phyloP scores from a whole-genome alignment of 495 filamentous ascomycete genomes.

The Pseudomonodictys pantanalensis region DNA sequence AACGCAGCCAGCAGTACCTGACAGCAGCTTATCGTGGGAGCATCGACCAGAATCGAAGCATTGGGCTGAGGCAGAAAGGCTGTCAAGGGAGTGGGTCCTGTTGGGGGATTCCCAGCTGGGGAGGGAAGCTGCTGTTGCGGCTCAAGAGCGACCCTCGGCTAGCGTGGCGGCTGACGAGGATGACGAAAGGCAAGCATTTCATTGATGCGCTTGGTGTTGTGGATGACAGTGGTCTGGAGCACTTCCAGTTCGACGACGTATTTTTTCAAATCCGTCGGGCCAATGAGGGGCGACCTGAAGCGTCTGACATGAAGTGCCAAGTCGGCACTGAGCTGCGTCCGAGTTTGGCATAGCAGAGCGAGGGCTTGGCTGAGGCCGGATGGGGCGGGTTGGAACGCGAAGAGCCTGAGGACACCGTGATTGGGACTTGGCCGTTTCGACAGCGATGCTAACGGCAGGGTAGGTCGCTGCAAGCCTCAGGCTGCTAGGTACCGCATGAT shows the following conservation, averaged over 20 bases:
- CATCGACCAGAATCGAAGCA: constrained; percentile 1
- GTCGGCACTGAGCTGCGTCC: background rate
- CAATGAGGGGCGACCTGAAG: constrained; percentile 8
- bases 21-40: background rate
- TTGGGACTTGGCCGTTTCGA: constrained; percentile 11
- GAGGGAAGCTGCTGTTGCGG: constrained; percentile 6
- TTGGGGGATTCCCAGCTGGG: background rate
- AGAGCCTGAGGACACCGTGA: constrained; percentile 5
- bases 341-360: constrained; percentile 9
- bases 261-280: constrained; percentile 11
- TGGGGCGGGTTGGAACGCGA: constrained; percentile 1
- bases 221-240: constrained; percentile 21
- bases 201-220: constrained; percentile 22
- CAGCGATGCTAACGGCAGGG: background rate
- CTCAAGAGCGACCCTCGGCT: constrained; percentile 10
- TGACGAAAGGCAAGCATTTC: background rate
- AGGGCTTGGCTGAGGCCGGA: constrained; percentile 22
- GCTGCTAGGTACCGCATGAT: too few relatives aligned
- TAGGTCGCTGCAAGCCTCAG: too few relatives aligned
- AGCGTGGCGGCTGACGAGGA: constrained; percentile 13
- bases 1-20: constrained; percentile 6
- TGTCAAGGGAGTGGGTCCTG: background rate
- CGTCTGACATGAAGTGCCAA: constrained; percentile 21
- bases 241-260: constrained; percentile 16
- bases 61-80: constrained; percentile 15